Evolutionary conservation across 208 protist species (phyloP).

Genomic region (Naegleria fowleri): DNA sequence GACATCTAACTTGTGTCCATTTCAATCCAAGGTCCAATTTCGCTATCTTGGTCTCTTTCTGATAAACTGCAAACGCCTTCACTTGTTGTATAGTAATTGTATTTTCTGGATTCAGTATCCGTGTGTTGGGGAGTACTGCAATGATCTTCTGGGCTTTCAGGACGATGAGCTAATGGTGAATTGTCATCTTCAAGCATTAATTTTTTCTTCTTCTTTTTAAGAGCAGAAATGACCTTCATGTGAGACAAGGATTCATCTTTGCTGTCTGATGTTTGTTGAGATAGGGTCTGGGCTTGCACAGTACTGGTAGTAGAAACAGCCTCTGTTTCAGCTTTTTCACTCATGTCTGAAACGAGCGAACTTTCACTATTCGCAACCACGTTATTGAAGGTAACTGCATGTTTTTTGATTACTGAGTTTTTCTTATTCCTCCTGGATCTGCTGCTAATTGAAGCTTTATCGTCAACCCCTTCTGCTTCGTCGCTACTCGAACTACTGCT

Average conservation of each 20-base stretch:
- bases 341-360: background rate
- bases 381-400: background rate
- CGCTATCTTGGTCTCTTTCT: background rate
- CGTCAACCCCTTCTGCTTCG: background rate
- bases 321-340: background rate
- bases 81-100: background rate
- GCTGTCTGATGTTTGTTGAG: too few species aligned
- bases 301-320: too few species aligned
- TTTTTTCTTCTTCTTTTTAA: constrained; percentile 1
- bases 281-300: too few species aligned
- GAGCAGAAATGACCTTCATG: background rate
- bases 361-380: background rate
- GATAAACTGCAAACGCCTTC: background rate
- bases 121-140: background rate
- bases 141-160: background rate
- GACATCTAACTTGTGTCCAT: background rate
- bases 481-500: background rate
- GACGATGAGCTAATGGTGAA: background rate
- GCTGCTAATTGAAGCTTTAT: background rate
- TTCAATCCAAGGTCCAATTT: background rate
- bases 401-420: background rate
- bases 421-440: background rate
- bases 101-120: background rate
- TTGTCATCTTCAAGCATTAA: background rate
- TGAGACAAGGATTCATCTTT: too few species aligned